Evolutionary conservation across 805 yeast species (phyloP).

Genomic region (Teunomyces gatunensis): DNA sequence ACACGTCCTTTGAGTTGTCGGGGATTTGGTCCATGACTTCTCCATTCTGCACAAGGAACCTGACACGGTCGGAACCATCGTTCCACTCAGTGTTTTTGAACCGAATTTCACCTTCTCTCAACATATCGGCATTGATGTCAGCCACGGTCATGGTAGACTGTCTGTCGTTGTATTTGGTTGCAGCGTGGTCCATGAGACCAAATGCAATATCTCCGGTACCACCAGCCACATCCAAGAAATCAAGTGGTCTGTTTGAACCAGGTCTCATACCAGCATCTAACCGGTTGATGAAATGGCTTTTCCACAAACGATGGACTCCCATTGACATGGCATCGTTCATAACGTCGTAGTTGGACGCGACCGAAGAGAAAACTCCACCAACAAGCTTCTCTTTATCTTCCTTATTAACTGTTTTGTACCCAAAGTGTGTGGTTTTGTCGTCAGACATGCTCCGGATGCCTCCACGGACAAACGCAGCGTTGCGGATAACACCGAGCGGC

Average conservation of each 20-base stretch:
- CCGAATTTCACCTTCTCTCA: slow-evolving; percentile 85
- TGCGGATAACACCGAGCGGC: slow-evolving; percentile 3
- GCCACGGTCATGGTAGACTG: slow-evolving; percentile 83
- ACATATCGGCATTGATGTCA: slow-evolving; percentile 95
- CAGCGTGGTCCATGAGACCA: slow-evolving; percentile 90
- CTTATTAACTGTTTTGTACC: slow-evolving; percentile 76
- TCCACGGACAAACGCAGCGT: not conserved
- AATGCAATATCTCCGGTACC: slow-evolving; percentile 99
- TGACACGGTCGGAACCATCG: slow-evolving; percentile 60
- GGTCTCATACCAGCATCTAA: slow-evolving; percentile 94
- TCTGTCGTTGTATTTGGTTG: slow-evolving; percentile 68
- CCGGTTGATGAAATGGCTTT: slow-evolving; percentile 80
- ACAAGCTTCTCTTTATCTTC: slow-evolving; percentile 79
- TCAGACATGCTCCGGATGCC: slow-evolving; percentile 5
- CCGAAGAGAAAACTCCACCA: slow-evolving; percentile 90
- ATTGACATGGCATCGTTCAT: slow-evolving; percentile 98
- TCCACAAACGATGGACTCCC: slow-evolving; percentile 95
- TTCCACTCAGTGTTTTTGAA: slow-evolving; percentile 58
- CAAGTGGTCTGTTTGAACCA: slow-evolving; percentile 71
- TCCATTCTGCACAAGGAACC: slow-evolving; percentile 88
- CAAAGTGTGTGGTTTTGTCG: slow-evolving; percentile 81
- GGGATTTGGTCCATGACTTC: slow-evolving; percentile 81
- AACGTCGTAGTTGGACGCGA: slow-evolving; percentile 88
- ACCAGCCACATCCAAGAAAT: slow-evolving; percentile 95
- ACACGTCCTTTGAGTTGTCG: slow-evolving; percentile 87